These are phyloP conservation scores for Tylopilus plumbeoviolaceoides DNA, from an alignment of 768 basidiomycete species.

Conservation along the genomic window DNA sequence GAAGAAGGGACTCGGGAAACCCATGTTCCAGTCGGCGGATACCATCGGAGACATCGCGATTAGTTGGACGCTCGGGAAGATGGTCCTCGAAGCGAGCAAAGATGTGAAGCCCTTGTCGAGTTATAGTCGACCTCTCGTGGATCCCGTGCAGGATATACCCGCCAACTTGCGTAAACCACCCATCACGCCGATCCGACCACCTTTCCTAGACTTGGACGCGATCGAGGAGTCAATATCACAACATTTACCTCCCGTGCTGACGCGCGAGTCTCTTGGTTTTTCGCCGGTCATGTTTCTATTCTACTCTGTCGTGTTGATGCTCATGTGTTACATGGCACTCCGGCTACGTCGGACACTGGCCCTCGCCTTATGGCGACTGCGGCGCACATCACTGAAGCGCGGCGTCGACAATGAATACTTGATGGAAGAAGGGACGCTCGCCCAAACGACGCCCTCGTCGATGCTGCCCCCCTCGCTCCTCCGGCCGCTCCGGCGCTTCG, in stretches of 20 bases:
- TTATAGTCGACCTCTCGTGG: constrained; percentile 54
- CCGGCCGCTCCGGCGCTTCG: constrained; percentile 27
- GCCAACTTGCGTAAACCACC: constrained; percentile 44
- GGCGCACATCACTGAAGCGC: constrained; percentile 40
- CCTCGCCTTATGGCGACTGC: constrained; percentile 38
- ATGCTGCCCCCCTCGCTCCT: constrained; percentile 23
- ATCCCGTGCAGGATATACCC: constrained; percentile 67
- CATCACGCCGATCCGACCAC: constrained; percentile 61
- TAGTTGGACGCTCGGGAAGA: constrained; percentile 97
- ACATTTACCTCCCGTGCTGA: constrained; percentile 63
- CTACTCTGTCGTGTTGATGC: constrained; percentile 42
- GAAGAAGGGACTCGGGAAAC: constrained; percentile 76
- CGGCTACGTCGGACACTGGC: constrained; percentile 59
- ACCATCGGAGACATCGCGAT: constrained; percentile 91
- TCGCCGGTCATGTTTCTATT: constrained; percentile 61
- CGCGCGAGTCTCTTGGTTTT: constrained; percentile 65
- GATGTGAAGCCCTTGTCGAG: constrained; percentile 57
- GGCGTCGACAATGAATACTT: constrained; percentile 27
- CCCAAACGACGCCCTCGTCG: constrained; percentile 15
- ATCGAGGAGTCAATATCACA: constrained; percentile 62
- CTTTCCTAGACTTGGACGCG: constrained; percentile 52
- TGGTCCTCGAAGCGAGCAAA: constrained; percentile 96
- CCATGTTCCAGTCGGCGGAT: constrained; percentile 91
- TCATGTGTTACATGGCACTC: constrained; percentile 43
- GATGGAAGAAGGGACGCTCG: constrained; percentile 44